Conservation (phyloP, 1,284 basidiomycete genomes). For the Cryptococcus neoformans region DNA sequence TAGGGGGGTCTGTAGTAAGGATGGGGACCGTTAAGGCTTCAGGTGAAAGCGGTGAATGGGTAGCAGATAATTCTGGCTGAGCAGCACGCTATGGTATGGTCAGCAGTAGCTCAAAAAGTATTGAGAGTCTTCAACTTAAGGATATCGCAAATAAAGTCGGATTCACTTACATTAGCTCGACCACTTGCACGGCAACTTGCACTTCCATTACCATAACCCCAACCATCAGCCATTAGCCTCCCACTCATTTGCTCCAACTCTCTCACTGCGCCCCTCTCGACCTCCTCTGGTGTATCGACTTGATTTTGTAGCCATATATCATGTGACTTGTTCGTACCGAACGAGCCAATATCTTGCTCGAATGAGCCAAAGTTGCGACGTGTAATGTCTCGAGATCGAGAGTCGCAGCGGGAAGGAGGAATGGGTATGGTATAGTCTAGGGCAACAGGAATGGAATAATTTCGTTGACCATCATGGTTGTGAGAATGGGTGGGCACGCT, state of each 20-base stretch:
- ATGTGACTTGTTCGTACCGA: not conserved
- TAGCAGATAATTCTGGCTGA: not conserved
- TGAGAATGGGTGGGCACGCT: not conserved
- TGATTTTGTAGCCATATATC: not conserved
- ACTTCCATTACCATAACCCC: constrained; percentile 1
- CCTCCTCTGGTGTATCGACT: not conserved
- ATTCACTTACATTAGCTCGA: not conserved
- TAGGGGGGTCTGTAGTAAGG: no score
- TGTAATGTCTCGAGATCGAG: not conserved
- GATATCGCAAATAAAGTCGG: not conserved
- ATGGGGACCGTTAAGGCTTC: not conserved
- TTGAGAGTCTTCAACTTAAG: not conserved
- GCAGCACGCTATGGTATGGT: not conserved
- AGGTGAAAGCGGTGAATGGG: not conserved
- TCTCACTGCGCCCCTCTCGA: constrained; percentile 6
- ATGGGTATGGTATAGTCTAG: not conserved
- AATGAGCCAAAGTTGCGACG: not conserved
- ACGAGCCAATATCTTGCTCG: not conserved
- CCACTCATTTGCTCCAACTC: constrained; percentile 10
- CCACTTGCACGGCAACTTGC: not conserved
- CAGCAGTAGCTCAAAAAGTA: not conserved
- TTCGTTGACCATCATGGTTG: not conserved
- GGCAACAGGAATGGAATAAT: not conserved
- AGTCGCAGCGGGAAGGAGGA: not conserved
- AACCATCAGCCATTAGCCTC: constrained; percentile 4